Percentiles rank a stretch among this genome's conserved stretches.
phyloP scores from a whole-genome alignment of 352 stramenopile genomes.

The Globisporangium cylindrosporum region DNA sequence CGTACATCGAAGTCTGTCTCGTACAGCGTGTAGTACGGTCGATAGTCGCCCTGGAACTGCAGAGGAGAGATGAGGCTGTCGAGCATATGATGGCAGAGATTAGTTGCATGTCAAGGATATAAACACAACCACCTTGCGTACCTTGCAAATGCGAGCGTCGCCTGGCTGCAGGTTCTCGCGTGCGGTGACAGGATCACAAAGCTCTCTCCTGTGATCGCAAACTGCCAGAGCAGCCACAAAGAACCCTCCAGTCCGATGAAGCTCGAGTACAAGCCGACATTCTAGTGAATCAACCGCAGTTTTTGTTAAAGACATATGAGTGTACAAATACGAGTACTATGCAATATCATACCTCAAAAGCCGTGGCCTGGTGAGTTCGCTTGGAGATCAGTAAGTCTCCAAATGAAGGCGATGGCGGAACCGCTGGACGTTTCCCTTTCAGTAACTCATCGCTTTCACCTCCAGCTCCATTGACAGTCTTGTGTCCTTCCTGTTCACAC shows the following conservation, averaged over 20 bases:
- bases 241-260: conserved; percentile 72
- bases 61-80: conserved; percentile 80
- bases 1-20: conserved; percentile 82
- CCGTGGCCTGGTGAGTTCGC: conserved; percentile 37
- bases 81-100: neutral
- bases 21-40: conserved; percentile 86
- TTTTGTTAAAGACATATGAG: neutral
- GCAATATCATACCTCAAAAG: conserved; percentile 47
- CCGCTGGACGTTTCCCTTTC: neutral
- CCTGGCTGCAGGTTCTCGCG: conserved; percentile 78
- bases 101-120: neutral
- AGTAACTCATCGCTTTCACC: neutral
- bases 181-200: conserved; percentile 77
- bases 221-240: conserved; percentile 83
- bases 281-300: conserved; percentile 27
- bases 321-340: neutral
- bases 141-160: conserved; percentile 76
- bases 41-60: conserved; percentile 75
- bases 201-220: conserved; percentile 81
- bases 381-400: conserved; percentile 70
- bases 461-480: neutral
- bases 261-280: conserved; percentile 80
- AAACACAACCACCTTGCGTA: conserved; percentile 14
- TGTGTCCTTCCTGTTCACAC: conserved; percentile 25
- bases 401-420: conserved; percentile 58